These are phyloP conservation scores for Monilinia fructigena DNA, from an alignment of 2,329 filamentous ascomycete species.

Conservation along the genomic window DNA sequence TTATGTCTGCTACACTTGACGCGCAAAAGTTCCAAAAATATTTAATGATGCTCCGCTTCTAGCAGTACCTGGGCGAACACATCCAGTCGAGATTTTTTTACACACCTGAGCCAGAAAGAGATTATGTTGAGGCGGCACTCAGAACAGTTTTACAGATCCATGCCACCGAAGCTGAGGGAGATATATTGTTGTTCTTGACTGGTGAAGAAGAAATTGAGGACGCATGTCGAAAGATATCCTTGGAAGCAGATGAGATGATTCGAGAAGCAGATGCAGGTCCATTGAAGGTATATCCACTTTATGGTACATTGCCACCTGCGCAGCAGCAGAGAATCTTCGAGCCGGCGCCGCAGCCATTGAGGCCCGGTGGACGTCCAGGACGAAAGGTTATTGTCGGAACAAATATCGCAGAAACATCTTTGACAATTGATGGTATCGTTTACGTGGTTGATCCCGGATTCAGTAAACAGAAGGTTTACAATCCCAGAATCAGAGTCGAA, in stretches of 20 bases:
- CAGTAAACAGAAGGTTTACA: slow-evolving; percentile 99
- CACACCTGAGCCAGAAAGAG: slow-evolving; percentile 90
- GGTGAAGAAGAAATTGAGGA: slow-evolving; percentile 99
- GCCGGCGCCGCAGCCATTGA: slow-evolving; percentile 71
- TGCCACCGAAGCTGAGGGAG: slow-evolving; percentile 85
- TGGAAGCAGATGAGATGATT: slow-evolving; percentile 89
- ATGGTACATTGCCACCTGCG: slow-evolving; percentile 85
- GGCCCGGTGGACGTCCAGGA: slow-evolving; percentile 78
- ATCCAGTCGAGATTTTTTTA: slow-evolving; percentile 99
- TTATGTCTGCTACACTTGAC: slow-evolving; percentile 98
- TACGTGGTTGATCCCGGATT: slow-evolving; percentile 99
- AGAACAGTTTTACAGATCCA: slow-evolving; percentile 96
- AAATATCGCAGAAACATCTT: slow-evolving; percentile 95
- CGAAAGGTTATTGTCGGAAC: slow-evolving; percentile 92
- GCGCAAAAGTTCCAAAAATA: slow-evolving; percentile 98
- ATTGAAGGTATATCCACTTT: slow-evolving; percentile 86
- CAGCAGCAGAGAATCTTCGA: slow-evolving; percentile 97
- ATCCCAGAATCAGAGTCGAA: slow-evolving; percentile 92
- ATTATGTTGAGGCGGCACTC: slow-evolving; percentile 94
- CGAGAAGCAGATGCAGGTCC: slow-evolving; percentile 90
- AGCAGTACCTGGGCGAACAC: slow-evolving; percentile 89
- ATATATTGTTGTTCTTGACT: slow-evolving; percentile 91
- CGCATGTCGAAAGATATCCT: slow-evolving; percentile 82
- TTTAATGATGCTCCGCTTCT: slow-evolving; percentile 89
- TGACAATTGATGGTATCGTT: slow-evolving; percentile 98